Conservation (phyloP, 1,139 yeast species). For the Meyerozyma sp. region DNA sequence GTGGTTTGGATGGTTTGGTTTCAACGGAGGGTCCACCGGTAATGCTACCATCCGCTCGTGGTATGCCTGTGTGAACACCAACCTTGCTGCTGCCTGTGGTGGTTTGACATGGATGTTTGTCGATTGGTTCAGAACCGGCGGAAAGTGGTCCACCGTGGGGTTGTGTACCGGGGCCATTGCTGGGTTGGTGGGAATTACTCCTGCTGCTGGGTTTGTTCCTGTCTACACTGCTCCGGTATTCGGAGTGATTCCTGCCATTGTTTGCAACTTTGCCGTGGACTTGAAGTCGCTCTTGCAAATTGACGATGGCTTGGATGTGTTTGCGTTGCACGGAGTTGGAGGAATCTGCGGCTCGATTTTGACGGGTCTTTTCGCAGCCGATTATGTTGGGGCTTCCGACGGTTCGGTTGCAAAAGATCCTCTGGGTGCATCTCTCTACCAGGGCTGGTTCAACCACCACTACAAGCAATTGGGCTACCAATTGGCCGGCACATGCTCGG, state of each 20-base stretch:
- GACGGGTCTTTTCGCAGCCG: slow-evolving; percentile 93
- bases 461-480: slow-evolving; percentile 89
- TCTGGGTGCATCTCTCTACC: slow-evolving; percentile 44
- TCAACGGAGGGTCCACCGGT: slow-evolving; percentile 97
- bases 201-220: slow-evolving; percentile 95
- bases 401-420: slow-evolving; percentile 53
- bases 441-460: slow-evolving; percentile 95
- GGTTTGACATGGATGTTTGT: slow-evolving; percentile 91
- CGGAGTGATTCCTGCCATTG: slow-evolving; percentile 74
- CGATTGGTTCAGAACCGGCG: slow-evolving; percentile 83
- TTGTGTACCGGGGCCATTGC: slow-evolving; percentile 91
- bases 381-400: slow-evolving; percentile 77
- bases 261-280: slow-evolving; percentile 82
- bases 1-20: slow-evolving; percentile 99
- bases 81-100: slow-evolving; percentile 87
- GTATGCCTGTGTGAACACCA: slow-evolving; percentile 90
- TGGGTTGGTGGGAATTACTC: slow-evolving; percentile 93
- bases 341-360: slow-evolving; percentile 78
- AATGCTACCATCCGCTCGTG: slow-evolving; percentile 86
- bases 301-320: slow-evolving; percentile 95
- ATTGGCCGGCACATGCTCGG: slow-evolving; percentile 75
- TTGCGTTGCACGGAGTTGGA: slow-evolving; percentile 91
- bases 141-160: slow-evolving; percentile 93
- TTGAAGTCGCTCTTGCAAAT: slow-evolving; percentile 66
- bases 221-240: slow-evolving; percentile 81